These are phyloP conservation scores for Talaromyces borbonicus DNA, from an alignment of 495 filamentous ascomycete genomes.

Conservation along the genomic window DNA sequence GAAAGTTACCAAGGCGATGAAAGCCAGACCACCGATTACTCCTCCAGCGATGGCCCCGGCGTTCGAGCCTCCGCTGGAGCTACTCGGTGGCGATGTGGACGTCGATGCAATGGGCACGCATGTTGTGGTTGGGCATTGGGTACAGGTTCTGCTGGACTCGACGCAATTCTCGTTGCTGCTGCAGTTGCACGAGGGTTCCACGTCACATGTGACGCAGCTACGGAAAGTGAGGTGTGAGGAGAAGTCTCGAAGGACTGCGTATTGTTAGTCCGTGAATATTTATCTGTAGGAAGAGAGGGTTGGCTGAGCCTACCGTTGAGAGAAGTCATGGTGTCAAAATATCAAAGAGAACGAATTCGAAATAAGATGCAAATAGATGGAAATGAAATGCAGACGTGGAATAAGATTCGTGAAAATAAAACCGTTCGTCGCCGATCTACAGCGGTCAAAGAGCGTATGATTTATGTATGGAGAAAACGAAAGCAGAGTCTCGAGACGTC, in stretches of 20 bases:
- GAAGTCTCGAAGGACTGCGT: constrained; percentile 4
- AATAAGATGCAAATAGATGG: neutral
- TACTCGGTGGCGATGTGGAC: constrained; percentile 15
- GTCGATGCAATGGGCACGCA: constrained; percentile 43
- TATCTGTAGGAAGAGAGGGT: neutral
- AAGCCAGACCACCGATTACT: constrained; percentile 65
- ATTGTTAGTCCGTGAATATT: neutral
- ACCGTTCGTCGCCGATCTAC: constrained; percentile 7
- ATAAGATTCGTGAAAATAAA: neutral
- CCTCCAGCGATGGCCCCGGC: constrained; percentile 78
- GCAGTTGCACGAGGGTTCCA: constrained; percentile 3
- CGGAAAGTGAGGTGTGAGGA: constrained; percentile 2
- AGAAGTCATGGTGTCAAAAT: constrained; percentile 3
- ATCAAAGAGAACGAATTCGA: neutral
- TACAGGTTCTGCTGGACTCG: constrained; percentile 28
- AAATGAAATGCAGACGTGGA: neutral
- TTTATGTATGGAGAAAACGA: neutral
- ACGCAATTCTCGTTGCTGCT: constrained; percentile 1
- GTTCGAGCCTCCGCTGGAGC: constrained; percentile 39
- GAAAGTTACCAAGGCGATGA: constrained; percentile 60
- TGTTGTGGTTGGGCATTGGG: constrained; percentile 45
- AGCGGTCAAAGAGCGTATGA: constrained; percentile 4
- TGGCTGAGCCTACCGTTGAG: neutral
- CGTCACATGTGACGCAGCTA: constrained; percentile 1
- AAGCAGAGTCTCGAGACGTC: constrained; percentile 5